phyloP scores from a whole-genome alignment of 2,329 filamentous ascomycete species.

The Penicillium sp. region DNA sequence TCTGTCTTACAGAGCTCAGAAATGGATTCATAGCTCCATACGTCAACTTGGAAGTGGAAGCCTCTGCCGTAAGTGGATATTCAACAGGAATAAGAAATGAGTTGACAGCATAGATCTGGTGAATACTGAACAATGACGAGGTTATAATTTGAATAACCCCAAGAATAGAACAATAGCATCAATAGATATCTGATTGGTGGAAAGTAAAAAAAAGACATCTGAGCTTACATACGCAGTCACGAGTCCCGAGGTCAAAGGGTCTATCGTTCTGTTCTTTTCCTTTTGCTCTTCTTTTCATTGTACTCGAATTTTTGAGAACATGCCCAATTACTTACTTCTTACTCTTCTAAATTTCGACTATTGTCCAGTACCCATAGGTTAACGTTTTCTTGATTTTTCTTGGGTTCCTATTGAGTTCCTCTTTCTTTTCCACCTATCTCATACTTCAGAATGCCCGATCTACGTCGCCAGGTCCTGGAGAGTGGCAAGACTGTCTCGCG shows the following conservation, averaged over 20 bases:
- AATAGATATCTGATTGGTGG: not conserved
- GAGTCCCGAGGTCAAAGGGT: not conserved
- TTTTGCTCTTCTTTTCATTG: not conserved
- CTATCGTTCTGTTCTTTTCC: not conserved
- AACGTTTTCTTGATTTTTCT: not conserved
- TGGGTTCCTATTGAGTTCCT: not conserved
- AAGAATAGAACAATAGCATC: not conserved
- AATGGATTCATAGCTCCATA: too few relatives aligned
- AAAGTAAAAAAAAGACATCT: not conserved
- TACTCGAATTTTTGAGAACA: constrained; percentile 1
- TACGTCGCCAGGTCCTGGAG: constrained; percentile 60
- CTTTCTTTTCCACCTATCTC: not conserved
- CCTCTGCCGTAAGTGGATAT: too few relatives aligned
- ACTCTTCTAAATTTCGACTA: not conserved
- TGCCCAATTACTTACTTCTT: not conserved
- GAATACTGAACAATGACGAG: too few relatives aligned
- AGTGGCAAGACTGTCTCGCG: constrained; percentile 64
- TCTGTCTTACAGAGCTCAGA: not conserved
- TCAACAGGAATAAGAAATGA: too few relatives aligned
- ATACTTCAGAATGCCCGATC: constrained; percentile 44
- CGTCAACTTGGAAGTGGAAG: not conserved
- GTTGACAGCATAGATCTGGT: too few relatives aligned
- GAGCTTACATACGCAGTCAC: constrained; percentile 6
- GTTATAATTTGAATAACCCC: too few relatives aligned
- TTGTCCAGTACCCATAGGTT: constrained; percentile 1